These are phyloP conservation scores for Alternaria brassicicola DNA, from an alignment of 2,329 filamentous ascomycete genomes.

Conservation along the genomic window DNA sequence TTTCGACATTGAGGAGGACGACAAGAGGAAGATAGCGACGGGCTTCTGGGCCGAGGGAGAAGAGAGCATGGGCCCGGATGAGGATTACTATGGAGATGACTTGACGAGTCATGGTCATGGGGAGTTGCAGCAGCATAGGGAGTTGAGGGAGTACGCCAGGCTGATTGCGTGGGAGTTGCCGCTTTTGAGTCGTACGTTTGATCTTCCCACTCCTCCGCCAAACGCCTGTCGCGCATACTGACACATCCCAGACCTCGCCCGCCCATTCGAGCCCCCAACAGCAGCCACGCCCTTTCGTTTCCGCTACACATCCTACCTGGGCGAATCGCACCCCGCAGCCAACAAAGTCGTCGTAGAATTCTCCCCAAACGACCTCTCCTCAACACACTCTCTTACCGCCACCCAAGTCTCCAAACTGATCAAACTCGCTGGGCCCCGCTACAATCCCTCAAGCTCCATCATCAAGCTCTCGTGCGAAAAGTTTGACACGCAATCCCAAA, in stretches of 20 bases:
- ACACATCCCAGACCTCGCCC: slow-evolving; percentile 70
- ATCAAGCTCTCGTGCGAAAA: slow-evolving; percentile 91
- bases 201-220: too few relatives aligned
- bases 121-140: slow-evolving; percentile 86
- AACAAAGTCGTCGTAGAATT: slow-evolving; percentile 96
- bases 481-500: slow-evolving; percentile 88
- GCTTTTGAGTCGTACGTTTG: slow-evolving; percentile 75
- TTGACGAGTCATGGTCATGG: slow-evolving; percentile 82
- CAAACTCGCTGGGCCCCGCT: slow-evolving; percentile 84
- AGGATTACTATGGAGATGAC: slow-evolving; percentile 78
- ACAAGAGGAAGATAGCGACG: slow-evolving; percentile 13
- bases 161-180: slow-evolving; percentile 96
- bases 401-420: slow-evolving; percentile 78
- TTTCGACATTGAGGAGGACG: slow-evolving; percentile 28
- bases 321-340: slow-evolving; percentile 87
- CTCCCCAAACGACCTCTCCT: slow-evolving; percentile 71
- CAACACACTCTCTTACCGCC: slow-evolving; percentile 71
- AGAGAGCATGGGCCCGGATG: slow-evolving; percentile 61
- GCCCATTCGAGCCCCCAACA: slow-evolving; percentile 76
- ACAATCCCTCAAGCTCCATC: slow-evolving; percentile 81
- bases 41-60: slow-evolving; percentile 50
- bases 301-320: slow-evolving; percentile 96
- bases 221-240: background rate
- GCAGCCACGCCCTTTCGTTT: slow-evolving; percentile 78
- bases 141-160: slow-evolving; percentile 85